Conservation (phyloP, 306 rosid species). For the Malus domestica region DNA sequence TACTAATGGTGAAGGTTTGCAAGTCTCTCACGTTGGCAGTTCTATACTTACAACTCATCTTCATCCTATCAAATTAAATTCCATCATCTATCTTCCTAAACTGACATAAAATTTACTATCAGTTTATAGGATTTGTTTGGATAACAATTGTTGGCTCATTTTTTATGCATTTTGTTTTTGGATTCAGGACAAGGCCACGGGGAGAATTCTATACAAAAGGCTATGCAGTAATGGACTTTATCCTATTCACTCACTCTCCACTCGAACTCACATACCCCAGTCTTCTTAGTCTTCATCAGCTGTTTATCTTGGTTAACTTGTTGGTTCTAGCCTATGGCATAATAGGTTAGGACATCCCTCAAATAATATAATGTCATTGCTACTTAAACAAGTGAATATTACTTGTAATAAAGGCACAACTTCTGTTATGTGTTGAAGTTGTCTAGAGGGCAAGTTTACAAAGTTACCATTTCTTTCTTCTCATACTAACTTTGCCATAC, state of each 20-base stretch:
- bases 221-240: background rate
- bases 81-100: background rate
- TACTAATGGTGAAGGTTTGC: background rate
- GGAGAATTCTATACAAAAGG: background rate
- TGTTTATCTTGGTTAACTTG: no score
- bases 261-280: rapidly evolving
- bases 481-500: no score
- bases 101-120: no score
- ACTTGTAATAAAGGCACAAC: no score
- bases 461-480: no score
- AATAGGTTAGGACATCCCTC: no score
- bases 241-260: background rate
- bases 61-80: background rate
- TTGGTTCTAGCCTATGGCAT: no score
- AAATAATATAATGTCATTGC: no score
- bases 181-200: background rate
- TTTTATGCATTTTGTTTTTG: background rate
- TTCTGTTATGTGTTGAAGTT: no score
- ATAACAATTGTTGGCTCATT: background rate
- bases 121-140: background rate
- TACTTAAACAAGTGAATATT: no score
- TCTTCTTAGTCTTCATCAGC: no score
- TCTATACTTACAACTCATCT: rapidly evolving
- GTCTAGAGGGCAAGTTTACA: no score
- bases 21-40: background rate